These are phyloP conservation scores for Entonaema liquescens DNA, from an alignment of 495 filamentous ascomycete genomes.

Conservation along the genomic window DNA sequence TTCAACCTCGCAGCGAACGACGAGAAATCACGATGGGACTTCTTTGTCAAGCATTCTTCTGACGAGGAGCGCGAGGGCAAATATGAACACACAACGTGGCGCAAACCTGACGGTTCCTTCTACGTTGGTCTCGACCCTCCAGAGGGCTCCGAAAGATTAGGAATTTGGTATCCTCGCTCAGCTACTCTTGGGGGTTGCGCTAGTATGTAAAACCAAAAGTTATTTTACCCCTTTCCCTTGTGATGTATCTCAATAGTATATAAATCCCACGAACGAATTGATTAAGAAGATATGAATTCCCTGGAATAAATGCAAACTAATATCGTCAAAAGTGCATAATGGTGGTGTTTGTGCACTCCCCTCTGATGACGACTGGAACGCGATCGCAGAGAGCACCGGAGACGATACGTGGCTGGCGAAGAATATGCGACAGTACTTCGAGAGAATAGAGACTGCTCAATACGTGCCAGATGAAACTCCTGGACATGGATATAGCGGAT, in stretches of 20 bases:
- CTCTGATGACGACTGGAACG: constrained; percentile 57
- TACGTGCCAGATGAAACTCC: constrained; percentile 49
- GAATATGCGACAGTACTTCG: constrained; percentile 57
- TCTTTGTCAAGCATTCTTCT: constrained; percentile 61
- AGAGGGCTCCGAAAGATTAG: constrained; percentile 52
- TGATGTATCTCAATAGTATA: not conserved
- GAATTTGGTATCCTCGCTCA: constrained; percentile 59
- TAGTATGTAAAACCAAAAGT: constrained; percentile 25
- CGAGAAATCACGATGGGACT: constrained; percentile 59
- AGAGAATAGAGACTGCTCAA: constrained; percentile 56
- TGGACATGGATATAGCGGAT: constrained; percentile 56
- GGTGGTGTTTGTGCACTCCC: constrained; percentile 54
- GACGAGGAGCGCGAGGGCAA: constrained; percentile 53
- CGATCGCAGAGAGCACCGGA: constrained; percentile 55
- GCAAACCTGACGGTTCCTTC: constrained; percentile 55
- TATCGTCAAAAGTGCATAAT: constrained; percentile 49
- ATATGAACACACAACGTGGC: constrained; percentile 57
- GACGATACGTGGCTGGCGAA: constrained; percentile 55
- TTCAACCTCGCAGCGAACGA: constrained; percentile 58
- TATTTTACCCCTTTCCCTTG: not conserved
- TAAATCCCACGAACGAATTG: not conserved
- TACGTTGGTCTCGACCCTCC: constrained; percentile 59
- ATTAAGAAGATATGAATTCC: not conserved
- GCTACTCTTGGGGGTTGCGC: constrained; percentile 59
- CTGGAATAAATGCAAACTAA: not conserved